Conservation (phyloP, 169 alveolate genomes). For the Eimeria mitis region DNA sequence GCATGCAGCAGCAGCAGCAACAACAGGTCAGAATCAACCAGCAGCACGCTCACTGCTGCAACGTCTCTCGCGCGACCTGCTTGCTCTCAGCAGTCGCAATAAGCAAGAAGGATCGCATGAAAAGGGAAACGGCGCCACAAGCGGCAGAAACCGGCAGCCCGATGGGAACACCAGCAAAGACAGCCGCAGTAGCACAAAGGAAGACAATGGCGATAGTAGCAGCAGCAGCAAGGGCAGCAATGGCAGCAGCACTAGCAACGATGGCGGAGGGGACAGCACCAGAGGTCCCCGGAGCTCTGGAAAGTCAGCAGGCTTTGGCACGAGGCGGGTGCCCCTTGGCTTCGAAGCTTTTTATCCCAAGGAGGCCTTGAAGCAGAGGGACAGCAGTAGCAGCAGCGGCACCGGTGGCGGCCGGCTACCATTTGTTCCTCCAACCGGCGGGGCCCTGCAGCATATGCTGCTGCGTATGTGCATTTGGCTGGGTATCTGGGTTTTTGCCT, state of each 20-base stretch:
- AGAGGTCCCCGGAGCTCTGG: slow-evolving; percentile 13
- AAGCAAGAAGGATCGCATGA: neutral
- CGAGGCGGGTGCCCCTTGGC: slow-evolving; percentile 65
- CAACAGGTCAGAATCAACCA: slow-evolving; percentile 16
- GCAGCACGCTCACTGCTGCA: slow-evolving; percentile 38
- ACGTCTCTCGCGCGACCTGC: slow-evolving; percentile 1
- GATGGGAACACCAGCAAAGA: neutral
- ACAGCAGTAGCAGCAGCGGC: slow-evolving; percentile 31
- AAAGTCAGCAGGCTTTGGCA: neutral
- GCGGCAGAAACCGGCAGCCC: neutral
- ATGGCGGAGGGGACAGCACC: slow-evolving; percentile 16
- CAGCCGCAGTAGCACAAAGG: neutral
- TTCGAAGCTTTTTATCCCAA: slow-evolving; percentile 56
- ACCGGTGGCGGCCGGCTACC: slow-evolving; percentile 61
- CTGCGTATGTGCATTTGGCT: slow-evolving; percentile 61
- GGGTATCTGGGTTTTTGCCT: slow-evolving; percentile 59
- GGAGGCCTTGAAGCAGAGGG: slow-evolving; percentile 33
- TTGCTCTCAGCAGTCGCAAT: slow-evolving; percentile 32
- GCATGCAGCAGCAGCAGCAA: slow-evolving; percentile 16
- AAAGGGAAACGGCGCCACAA: neutral
- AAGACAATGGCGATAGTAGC: slow-evolving; percentile 3
- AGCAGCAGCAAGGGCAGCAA: slow-evolving; percentile 36
- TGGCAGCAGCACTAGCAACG: neutral
- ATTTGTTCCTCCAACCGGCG: slow-evolving; percentile 47
- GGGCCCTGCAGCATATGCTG: slow-evolving; percentile 69